These are phyloP conservation scores for Lachancea nothofagi DNA, from an alignment of 805 yeast species.

Conservation along the genomic window DNA sequence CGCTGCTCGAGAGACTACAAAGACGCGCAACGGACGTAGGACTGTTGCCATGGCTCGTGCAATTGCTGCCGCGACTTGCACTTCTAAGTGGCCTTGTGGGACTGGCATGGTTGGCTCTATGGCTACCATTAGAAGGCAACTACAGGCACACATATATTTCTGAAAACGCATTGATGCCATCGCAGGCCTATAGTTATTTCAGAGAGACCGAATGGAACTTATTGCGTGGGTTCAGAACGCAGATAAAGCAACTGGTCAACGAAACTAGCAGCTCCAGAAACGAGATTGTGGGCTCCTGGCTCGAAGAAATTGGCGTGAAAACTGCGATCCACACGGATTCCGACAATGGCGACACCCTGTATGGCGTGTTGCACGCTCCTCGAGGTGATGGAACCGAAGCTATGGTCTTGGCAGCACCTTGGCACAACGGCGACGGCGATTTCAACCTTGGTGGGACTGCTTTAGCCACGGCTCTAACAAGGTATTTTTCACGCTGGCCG, in stretches of 20 bases:
- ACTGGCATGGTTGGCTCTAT: constrained; percentile 48
- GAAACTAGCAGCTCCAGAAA: constrained; percentile 36
- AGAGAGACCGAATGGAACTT: constrained; percentile 93
- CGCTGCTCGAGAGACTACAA: constrained; percentile 42
- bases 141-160: constrained; percentile 79
- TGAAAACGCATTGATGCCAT: constrained; percentile 96
- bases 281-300: constrained; percentile 47
- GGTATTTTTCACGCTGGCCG: constrained; percentile 79
- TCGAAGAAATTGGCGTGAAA: constrained; percentile 67
- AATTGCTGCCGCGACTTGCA: constrained; percentile 41
- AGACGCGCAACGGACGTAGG: constrained; percentile 41
- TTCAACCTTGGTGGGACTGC: constrained; percentile 79
- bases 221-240: constrained; percentile 69
- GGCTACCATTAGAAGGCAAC: constrained; percentile 75
- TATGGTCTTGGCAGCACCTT: constrained; percentile 84
- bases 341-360: constrained; percentile 46
- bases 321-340: constrained; percentile 44
- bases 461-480: constrained; percentile 62
- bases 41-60: constrained; percentile 41
- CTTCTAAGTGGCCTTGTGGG: constrained; percentile 42
- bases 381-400: constrained; percentile 96
- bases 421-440: constrained; percentile 61
- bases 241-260: constrained; percentile 35
- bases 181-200: constrained; percentile 87
- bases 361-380: constrained; percentile 86